Conservation (phyloP, 352 stramenopile genomes). For the Blastocystis sp. region DNA sequence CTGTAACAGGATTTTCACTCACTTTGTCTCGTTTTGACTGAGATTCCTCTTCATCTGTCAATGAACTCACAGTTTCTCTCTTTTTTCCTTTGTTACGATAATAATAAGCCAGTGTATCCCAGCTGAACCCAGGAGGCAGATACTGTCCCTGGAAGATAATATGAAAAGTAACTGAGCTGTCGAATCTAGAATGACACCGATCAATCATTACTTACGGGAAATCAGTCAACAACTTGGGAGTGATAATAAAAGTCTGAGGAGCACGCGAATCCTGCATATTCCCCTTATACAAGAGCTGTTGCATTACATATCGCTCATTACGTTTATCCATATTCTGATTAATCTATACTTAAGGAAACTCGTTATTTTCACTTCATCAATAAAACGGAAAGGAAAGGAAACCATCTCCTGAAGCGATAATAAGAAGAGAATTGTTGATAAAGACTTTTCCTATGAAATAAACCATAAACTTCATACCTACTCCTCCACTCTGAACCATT, state of each 20-base stretch:
- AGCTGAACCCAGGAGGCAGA: constrained; percentile 8
- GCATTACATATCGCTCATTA: constrained; percentile 83
- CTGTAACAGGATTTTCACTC: background rate
- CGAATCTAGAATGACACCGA: constrained; percentile 73
- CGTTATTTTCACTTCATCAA: constrained; percentile 73
- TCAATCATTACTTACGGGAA: constrained; percentile 74
- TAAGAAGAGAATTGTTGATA: constrained; percentile 85
- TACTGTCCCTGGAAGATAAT: constrained; percentile 80
- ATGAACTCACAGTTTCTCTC: background rate
- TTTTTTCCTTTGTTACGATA: background rate
- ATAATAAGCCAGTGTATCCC: background rate
- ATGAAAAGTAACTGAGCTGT: constrained; percentile 78
- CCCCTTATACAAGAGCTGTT: constrained; percentile 77
- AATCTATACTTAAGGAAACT: constrained; percentile 73
- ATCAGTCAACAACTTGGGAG: constrained; percentile 80
- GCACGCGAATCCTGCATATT: background rate
- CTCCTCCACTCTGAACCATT: constrained; percentile 79
- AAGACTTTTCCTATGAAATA: constrained; percentile 75
- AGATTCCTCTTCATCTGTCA: background rate
- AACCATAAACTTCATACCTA: background rate
- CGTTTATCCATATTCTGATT: constrained; percentile 85
- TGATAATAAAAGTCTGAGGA: constrained; percentile 85
- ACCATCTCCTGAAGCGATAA: constrained; percentile 83
- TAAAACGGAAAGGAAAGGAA: constrained; percentile 80
- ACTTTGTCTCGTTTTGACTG: background rate